Percentiles rank a stretch among this genome's conserved stretches.
These are phyloP conservation scores for Papiliotrema nemorosa DNA, from an alignment of 1,284 basidiomycete species.

Conservation along the genomic window DNA sequence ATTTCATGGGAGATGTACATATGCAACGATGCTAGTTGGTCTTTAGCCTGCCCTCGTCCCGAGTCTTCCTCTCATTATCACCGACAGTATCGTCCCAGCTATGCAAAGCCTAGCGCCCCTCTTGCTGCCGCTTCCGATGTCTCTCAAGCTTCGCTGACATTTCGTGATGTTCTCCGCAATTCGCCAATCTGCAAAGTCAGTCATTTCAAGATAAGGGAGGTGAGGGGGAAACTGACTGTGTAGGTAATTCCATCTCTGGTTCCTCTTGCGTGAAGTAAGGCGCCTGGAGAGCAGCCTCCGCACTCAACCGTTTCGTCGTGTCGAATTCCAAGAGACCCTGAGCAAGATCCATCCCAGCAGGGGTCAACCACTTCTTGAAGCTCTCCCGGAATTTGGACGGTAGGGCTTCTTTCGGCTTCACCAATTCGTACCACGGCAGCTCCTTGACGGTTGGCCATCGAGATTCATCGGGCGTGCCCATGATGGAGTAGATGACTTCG, in stretches of 20 bases:
- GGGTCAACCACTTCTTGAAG: slow-evolving; percentile 81
- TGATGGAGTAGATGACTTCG: slow-evolving; percentile 81
- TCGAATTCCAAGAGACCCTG: slow-evolving; percentile 78
- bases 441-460: slow-evolving; percentile 78
- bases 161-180: slow-evolving; percentile 47
- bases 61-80: neutral
- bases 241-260: slow-evolving; percentile 69
- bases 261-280: slow-evolving; percentile 79
- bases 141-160: slow-evolving; percentile 45
- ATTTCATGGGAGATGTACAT: neutral
- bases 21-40: neutral
- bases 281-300: slow-evolving; percentile 71
- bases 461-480: slow-evolving; percentile 81
- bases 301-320: slow-evolving; percentile 71
- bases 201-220: neutral
- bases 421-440: slow-evolving; percentile 97
- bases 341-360: slow-evolving; percentile 78
- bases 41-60: neutral
- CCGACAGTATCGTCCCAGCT: too few relatives aligned
- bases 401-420: slow-evolving; percentile 71
- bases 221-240: slow-evolving; percentile 59
- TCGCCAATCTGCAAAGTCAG: slow-evolving; percentile 22
- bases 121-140: slow-evolving; percentile 26
- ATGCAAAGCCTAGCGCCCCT: too few relatives aligned
- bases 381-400: slow-evolving; percentile 70